phyloP scores from a whole-genome alignment of 2,329 filamentous ascomycete genomes.

The Diaporthe ilicicola region DNA sequence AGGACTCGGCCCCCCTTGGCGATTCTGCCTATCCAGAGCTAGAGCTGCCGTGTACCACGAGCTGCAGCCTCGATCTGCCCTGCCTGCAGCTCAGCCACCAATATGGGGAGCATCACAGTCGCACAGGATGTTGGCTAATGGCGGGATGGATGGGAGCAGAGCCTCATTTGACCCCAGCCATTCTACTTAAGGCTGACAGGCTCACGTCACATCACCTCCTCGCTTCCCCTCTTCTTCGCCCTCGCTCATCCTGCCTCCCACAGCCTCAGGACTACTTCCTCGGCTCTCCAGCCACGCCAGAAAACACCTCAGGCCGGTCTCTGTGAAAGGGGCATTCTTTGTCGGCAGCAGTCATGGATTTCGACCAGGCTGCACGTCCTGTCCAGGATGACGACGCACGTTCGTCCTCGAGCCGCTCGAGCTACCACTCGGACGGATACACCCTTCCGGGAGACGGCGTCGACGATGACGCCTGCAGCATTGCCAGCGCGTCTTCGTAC shows the following conservation, averaged over 20 bases:
- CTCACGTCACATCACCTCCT: not conserved
- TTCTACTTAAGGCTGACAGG: slow-evolving; percentile 10
- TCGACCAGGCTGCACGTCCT: not conserved
- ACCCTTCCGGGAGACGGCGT: slow-evolving; percentile 1
- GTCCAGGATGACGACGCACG: not conserved
- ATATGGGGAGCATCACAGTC: not conserved
- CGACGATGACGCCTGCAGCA: slow-evolving; percentile 23
- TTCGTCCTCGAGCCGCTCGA: not conserved
- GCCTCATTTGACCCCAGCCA: not conserved
- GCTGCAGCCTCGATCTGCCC: slow-evolving; percentile 3
- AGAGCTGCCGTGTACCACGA: slow-evolving; percentile 18
- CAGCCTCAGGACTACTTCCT: not conserved
- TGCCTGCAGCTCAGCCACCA: not conserved
- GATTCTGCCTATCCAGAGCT: not conserved
- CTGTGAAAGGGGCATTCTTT: not conserved
- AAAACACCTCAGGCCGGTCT: not conserved
- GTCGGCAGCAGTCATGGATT: not conserved
- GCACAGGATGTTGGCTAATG: not conserved
- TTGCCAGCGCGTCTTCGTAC: not conserved
- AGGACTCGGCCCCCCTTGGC: not conserved
- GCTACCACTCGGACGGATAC: slow-evolving; percentile 24
- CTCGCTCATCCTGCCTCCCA: not conserved
- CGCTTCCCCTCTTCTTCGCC: not conserved
- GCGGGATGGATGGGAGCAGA: not conserved
- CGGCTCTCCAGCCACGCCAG: not conserved